These are phyloP conservation scores for Barnettozyma vustinii DNA, from an alignment of 805 yeast genomes.

Conservation along the genomic window DNA sequence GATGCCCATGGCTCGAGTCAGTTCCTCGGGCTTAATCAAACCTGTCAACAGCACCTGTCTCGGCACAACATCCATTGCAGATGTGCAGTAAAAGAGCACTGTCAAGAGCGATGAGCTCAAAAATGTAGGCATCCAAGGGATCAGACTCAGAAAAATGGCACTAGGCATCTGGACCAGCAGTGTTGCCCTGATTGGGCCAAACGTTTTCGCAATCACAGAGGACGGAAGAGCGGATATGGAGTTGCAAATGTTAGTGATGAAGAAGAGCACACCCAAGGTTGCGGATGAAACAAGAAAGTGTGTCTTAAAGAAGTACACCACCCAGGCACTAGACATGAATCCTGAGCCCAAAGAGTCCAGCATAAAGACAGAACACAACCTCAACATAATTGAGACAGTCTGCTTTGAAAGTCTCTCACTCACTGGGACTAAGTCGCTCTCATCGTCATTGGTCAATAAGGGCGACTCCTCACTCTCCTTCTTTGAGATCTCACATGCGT, in stretches of 20 bases:
- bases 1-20: conserved; percentile 76
- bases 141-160: conserved; percentile 51
- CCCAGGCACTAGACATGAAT: conserved; percentile 86
- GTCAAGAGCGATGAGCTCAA: conserved; percentile 44
- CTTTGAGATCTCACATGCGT: conserved; percentile 41
- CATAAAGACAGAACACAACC: conserved; percentile 60
- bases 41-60: conserved; percentile 75
- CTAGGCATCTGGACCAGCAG: conserved; percentile 74
- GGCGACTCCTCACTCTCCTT: conserved; percentile 22
- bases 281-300: conserved; percentile 50
- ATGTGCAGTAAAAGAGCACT: conserved; percentile 52
- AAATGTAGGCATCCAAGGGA: conserved; percentile 41
- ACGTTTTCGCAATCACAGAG: conserved; percentile 53
- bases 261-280: conserved; percentile 62
- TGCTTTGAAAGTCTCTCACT: conserved; percentile 30
- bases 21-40: conserved; percentile 53
- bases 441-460: conserved; percentile 13
- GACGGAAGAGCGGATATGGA: conserved; percentile 74
- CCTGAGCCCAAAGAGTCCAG: conserved; percentile 86
- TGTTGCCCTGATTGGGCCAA: conserved; percentile 80
- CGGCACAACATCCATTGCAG: conserved; percentile 90
- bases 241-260: conserved; percentile 54
- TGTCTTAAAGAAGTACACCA: conserved; percentile 70
- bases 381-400: conserved; percentile 39
- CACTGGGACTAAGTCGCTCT: neutral